Evolutionary conservation across 495 filamentous ascomycete genomes (phyloP).

Genomic region (Lepidopterella palustris): DNA sequence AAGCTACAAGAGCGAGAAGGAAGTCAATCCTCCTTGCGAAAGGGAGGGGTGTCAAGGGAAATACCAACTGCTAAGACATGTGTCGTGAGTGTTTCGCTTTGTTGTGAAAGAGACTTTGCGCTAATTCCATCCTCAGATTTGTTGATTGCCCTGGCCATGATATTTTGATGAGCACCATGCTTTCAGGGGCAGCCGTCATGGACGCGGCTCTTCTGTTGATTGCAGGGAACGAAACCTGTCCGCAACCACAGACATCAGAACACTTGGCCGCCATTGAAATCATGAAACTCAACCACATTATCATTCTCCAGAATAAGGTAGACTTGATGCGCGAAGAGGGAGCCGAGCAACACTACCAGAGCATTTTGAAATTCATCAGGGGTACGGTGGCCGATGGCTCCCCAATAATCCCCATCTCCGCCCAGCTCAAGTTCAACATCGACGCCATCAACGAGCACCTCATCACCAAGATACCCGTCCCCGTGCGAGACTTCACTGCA

Average conservation of each 20-base stretch:
- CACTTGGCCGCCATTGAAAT: slow-evolving; percentile 98
- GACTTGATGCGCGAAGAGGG: slow-evolving; percentile 93
- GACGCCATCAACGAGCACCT: slow-evolving; percentile 95
- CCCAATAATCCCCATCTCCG: slow-evolving; percentile 95
- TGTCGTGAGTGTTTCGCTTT: slow-evolving; percentile 57
- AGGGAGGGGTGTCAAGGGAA: slow-evolving; percentile 79
- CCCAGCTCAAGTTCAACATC: slow-evolving; percentile 99
- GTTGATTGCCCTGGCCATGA: slow-evolving; percentile 99
- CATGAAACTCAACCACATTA: slow-evolving; percentile 97
- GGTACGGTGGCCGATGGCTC: slow-evolving; percentile 94
- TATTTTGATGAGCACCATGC: slow-evolving; percentile 99
- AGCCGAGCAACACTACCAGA: slow-evolving; percentile 86
- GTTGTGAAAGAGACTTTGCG: slow-evolving; percentile 17
- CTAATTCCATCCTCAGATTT: slow-evolving; percentile 42
- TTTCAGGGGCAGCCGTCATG: slow-evolving; percentile 99
- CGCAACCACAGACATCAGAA: slow-evolving; percentile 98
- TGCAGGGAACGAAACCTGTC: slow-evolving; percentile 97
- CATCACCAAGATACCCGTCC: slow-evolving; percentile 86
- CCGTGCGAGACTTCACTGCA: slow-evolving; percentile 77
- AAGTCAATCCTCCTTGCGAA: slow-evolving; percentile 91
- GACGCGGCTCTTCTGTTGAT: slow-evolving; percentile 94
- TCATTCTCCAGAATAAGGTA: slow-evolving; percentile 99
- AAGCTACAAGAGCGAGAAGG: slow-evolving; percentile 97
- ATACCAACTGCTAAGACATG: slow-evolving; percentile 79
- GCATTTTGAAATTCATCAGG: slow-evolving; percentile 93